These are phyloP conservation scores for Kwoniella botswanensis DNA, from an alignment of 768 basidiomycete species.

Conservation along the genomic window DNA sequence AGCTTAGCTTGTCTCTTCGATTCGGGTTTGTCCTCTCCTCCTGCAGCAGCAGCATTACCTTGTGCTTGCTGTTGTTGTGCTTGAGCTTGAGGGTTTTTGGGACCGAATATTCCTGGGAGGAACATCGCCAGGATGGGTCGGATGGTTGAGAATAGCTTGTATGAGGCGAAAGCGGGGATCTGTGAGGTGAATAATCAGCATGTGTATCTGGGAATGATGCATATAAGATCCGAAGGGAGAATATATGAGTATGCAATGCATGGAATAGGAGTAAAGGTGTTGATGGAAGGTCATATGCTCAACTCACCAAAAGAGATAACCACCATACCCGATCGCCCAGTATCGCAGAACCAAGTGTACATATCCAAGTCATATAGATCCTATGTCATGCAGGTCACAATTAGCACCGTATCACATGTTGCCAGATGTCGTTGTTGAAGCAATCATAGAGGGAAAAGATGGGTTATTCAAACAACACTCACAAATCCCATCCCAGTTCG, in stretches of 20 bases:
- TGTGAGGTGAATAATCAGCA: slow-evolving; percentile 11
- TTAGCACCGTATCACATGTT: no score
- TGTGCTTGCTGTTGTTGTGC: slow-evolving; percentile 10
- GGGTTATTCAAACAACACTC: slow-evolving; percentile 15
- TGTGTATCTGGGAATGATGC: no score
- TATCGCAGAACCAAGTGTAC: slow-evolving; percentile 48
- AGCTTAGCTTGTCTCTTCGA: slow-evolving; percentile 54
- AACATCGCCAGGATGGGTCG: slow-evolving; percentile 52
- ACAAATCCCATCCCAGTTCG: slow-evolving; percentile 57
- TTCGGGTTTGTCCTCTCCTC: slow-evolving; percentile 27
- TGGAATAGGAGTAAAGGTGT: no score
- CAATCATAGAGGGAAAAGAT: no score
- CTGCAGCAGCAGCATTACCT: slow-evolving; percentile 1
- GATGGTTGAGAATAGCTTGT: slow-evolving; percentile 50
- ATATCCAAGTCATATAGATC: slow-evolving; percentile 56
- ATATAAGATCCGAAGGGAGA: no score
- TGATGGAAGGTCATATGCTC: no score
- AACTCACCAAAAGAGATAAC: slow-evolving; percentile 49
- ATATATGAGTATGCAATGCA: no score
- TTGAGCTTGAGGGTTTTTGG: slow-evolving; percentile 30
- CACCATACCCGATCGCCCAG: slow-evolving; percentile 55
- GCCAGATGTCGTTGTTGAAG: no score
- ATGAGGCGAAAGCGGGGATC: slow-evolving; percentile 53
- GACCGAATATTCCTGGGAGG: slow-evolving; percentile 49
- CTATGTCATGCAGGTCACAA: slow-evolving; percentile 14